phyloP scores from a whole-genome alignment of 2,329 filamentous ascomycete species.

The Curvularia spicifera region DNA sequence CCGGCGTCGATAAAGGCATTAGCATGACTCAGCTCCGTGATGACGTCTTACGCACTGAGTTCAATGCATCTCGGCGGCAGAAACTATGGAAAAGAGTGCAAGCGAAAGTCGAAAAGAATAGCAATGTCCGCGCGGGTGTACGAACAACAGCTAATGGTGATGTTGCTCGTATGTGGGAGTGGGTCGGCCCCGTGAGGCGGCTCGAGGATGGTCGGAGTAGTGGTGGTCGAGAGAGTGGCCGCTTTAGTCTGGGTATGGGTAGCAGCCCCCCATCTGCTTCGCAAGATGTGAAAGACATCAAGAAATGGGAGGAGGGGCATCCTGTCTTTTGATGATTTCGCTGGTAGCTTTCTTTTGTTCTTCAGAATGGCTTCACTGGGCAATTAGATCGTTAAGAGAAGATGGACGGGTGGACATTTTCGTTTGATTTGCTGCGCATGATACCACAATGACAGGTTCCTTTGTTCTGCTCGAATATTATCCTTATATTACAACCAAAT shows the following conservation, averaged over 20 bases:
- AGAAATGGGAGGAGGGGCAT: constrained; percentile 56
- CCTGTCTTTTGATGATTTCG: constrained; percentile 52
- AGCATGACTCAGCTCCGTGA: constrained; percentile 89
- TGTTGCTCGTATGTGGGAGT: constrained; percentile 70
- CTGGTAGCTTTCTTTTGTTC: constrained; percentile 6
- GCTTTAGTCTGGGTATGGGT: constrained; percentile 41
- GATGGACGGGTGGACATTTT: constrained; percentile 5
- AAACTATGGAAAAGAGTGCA: constrained; percentile 84
- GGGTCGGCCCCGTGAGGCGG: constrained; percentile 67
- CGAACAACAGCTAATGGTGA: constrained; percentile 63
- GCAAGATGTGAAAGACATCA: constrained; percentile 42
- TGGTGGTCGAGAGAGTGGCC: constrained; percentile 18
- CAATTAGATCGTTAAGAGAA: not conserved
- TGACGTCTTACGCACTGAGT: constrained; percentile 83
- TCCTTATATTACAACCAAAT: not conserved
- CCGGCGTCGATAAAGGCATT: constrained; percentile 75
- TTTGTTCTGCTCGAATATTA: not conserved
- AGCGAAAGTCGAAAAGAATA: constrained; percentile 88
- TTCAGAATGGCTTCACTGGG: constrained; percentile 4
- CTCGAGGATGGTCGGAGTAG: constrained; percentile 50
- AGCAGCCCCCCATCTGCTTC: constrained; percentile 41
- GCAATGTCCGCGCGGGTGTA: constrained; percentile 83
- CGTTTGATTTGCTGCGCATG: constrained; percentile 27
- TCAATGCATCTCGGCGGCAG: constrained; percentile 76
- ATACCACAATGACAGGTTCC: constrained; percentile 35